Evolutionary conservation across 352 stramenopile species (phyloP).

Genomic region (Globisporangium okanoganense): DNA sequence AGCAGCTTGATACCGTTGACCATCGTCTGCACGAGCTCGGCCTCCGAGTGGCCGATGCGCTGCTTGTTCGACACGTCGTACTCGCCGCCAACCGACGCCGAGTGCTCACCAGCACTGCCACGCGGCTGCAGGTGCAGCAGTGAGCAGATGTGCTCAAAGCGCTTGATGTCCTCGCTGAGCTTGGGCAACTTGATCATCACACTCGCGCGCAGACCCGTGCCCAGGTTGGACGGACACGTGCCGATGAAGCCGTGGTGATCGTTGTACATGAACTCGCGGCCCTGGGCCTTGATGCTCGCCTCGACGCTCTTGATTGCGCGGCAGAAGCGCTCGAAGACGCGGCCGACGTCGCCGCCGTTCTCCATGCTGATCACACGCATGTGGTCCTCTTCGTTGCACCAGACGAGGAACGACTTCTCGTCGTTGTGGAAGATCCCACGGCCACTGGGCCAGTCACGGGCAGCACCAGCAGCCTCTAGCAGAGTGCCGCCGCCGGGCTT

Average conservation of each 20-base stretch:
- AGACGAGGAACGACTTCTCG: conserved; percentile 80
- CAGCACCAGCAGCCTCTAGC: conserved; percentile 60
- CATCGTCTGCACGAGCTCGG: conserved; percentile 87
- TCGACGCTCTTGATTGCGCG: conserved; percentile 77
- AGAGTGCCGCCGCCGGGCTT: conserved; percentile 72
- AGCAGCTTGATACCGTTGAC: conserved; percentile 85
- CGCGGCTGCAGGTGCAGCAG: conserved; percentile 77
- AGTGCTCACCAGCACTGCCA: conserved; percentile 82
- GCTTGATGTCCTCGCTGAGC: conserved; percentile 74
- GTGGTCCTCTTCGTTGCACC: conserved; percentile 85
- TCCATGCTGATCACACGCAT: conserved; percentile 86
- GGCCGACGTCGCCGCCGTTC: conserved; percentile 65
- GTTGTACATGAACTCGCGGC: conserved; percentile 72
- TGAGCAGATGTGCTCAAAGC: conserved; percentile 79
- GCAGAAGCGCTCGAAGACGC: conserved; percentile 76
- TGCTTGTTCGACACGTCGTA: conserved; percentile 89
- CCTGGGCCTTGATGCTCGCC: conserved; percentile 61
- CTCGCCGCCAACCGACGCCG: conserved; percentile 80
- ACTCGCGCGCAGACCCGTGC: conserved; percentile 82
- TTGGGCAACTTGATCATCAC: conserved; percentile 90
- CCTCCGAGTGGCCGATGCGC: conserved; percentile 87
- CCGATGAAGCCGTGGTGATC: conserved; percentile 84
- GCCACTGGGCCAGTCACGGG: conserved; percentile 66
- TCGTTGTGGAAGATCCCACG: conserved; percentile 80
- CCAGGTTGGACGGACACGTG: conserved; percentile 87